Evolutionary conservation across 2,329 filamentous ascomycete species (phyloP), one percentile per base, ranked within the genome.

Genomic region (Neofusicoccum umdonicola): DNA sequence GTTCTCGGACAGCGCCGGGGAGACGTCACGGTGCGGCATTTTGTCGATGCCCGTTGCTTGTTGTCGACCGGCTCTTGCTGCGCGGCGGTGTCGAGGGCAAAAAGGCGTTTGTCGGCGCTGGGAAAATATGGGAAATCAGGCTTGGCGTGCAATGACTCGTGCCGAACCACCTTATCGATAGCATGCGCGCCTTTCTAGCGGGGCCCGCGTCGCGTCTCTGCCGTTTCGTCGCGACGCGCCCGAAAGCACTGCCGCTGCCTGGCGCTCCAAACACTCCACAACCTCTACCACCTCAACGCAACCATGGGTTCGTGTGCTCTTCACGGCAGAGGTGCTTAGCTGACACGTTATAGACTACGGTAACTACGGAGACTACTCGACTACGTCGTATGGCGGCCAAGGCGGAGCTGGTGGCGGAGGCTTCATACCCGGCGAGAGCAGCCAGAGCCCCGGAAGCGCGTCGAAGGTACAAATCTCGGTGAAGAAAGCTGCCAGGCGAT

Each of bases 1-100:
- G 69, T 89, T 90, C 79, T 98, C 94, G 57, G 94, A 98, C 65
- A 85, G 83, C 56, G 92, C 87, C 66, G 94, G 95, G 48, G 95
- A 98, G 65, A 85, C 84, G 73, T 87, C 88, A 73, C 91, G 88
- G 75, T 83, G 83, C 79, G 85, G 84, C 92, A 96, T 96, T 13
- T 34, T 64, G 39, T 57, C 31, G 62, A 41, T 31, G 31, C 19
- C 37, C 41, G 39, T 31, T n/a, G 41, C 15, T 19, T 12, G 41
- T 64, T 48, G 62, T 45, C 15, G 17, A 51, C 62, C 62, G 62
- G 62, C 62, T 64, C 12, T 35, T 41, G 50, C 6, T 64, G 62
- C 62, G 51, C 51, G 62, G 62, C 62, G 17, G 31, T 48, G 41
- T 57, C n/a, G 51, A 56, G 51, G 15, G 51, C 17, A 48, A 50